Percentiles rank a stretch among this genome's conserved stretches.
These are phyloP conservation scores for Dothideomycetes sp. DNA, from an alignment of 2,329 filamentous ascomycete genomes.

Conservation along the genomic window DNA sequence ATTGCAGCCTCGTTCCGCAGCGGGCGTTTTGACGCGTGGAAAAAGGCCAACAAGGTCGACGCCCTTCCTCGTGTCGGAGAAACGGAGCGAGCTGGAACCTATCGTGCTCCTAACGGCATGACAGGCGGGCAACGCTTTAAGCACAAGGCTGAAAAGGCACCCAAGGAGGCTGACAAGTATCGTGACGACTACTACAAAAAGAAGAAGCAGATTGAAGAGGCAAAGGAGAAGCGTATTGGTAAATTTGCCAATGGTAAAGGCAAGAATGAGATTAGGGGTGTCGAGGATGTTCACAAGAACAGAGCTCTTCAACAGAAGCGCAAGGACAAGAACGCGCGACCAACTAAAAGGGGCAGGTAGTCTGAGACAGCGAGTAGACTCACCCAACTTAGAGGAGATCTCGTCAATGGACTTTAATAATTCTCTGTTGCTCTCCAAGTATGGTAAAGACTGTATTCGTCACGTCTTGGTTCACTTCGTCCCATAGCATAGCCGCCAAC, in stretches of 20 bases:
- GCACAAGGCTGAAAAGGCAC: conserved; percentile 78
- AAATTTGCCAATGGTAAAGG: conserved; percentile 49
- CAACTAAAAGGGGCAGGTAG: conserved; percentile 41
- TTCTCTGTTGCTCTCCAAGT: no score
- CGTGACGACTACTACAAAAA: conserved; percentile 81
- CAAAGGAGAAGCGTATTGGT: conserved; percentile 70
- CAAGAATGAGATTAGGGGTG: conserved; percentile 70
- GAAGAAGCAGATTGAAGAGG: conserved; percentile 82
- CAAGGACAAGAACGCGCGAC: conserved; percentile 80
- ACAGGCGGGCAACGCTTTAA: conserved; percentile 51
- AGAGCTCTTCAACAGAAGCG: conserved; percentile 65
- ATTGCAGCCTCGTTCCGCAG: conserved; percentile 89
- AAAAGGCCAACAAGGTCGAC: conserved; percentile 70
- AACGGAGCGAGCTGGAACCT: conserved; percentile 42
- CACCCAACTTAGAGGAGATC: no score
- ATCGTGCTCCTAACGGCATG: conserved; percentile 7
- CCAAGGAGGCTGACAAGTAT: conserved; percentile 87
- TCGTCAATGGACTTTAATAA: no score
- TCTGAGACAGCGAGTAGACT: not conserved
- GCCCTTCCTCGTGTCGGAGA: conserved; percentile 76
- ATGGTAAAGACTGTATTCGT: no score
- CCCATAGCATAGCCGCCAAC: no score
- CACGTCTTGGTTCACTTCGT: no score
- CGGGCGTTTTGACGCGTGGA: conserved; percentile 89
- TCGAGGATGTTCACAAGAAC: conserved; percentile 75